Base-by-base conservation (phyloP, 2,329 filamentous ascomycete genomes). In the Talaromyces atroroseus region DNA sequence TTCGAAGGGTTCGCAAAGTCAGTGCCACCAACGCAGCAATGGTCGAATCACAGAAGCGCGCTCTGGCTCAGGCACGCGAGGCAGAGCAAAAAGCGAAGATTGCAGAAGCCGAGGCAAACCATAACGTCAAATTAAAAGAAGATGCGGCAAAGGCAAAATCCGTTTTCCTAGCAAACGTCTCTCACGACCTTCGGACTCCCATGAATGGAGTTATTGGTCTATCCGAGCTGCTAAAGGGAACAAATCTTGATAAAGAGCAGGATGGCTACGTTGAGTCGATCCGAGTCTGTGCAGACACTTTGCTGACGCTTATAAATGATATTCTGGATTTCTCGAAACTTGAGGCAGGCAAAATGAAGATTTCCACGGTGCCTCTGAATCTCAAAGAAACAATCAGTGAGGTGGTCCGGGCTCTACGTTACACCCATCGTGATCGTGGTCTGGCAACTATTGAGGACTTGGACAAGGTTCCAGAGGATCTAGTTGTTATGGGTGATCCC, bases 161-260 rank as follows among this genome's bases (percentile, higher is more conserved):
- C 0, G 79, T 97, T 8, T 97, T 97, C 75, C 95, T 99, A 61
- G 94, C 94, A 18, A 97, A 97, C 65, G 96, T 97, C 51, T 85
- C 59, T 23, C 85, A 88, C 63, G 85, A 97, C 71, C 79, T 99
- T 36, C 95, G 96, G 68, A 99, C 94, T 1, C 94, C 94, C 0
- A 80, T 97, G 57, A 97, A 97, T 67, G 94, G 92, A 12, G 96
- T 97, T 49, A 79, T 99, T 65, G 94, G 94, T 34, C 81, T 85
- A 72, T 82, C 80, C 2, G 82, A 86, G 63, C 71, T 86, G 45
- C 74, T 86, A 21, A 85, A 85, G 63, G 76, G 76, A 7, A 85
- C 81, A 10, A 70, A 68, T 5, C 63, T 86, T 38, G 80, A 78
- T 58, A 73, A 74, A 20, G 82, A 86, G 65, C 83, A 86, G 64